Evolutionary conservation across 176 grass and related monocot genomes (phyloP).

Genomic region (Tillandsia leiboldiana): DNA sequence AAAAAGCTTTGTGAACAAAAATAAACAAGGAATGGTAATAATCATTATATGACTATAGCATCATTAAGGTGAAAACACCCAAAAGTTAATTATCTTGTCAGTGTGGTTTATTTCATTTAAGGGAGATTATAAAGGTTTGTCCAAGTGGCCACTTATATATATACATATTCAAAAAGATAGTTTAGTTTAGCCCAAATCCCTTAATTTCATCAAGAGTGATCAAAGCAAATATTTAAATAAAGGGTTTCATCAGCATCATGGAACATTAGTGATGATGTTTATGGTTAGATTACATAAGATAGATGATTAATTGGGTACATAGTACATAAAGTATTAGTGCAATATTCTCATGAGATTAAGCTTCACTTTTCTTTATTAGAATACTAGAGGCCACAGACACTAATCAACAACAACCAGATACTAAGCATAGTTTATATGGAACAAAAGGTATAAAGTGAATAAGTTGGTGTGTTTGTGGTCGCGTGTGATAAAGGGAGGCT

Average conservation of each 20-base stretch:
- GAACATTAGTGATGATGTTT: background rate
- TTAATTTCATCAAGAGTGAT: no score
- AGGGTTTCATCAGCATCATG: background rate
- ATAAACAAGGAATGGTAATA: no score
- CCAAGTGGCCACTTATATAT: no score
- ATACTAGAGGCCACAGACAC: background rate
- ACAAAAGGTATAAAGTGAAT: background rate
- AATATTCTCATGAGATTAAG: background rate
- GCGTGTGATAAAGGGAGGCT: conserved; percentile 7
- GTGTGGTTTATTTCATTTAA: no score
- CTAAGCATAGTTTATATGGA: background rate
- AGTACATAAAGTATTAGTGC: background rate
- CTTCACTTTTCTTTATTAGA: background rate
- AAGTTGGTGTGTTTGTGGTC: conserved; percentile 13
- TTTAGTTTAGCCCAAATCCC: no score
- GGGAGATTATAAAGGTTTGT: no score
- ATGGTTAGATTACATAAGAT: background rate
- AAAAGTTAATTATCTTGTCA: no score
- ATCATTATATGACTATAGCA: no score
- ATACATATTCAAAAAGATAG: no score
- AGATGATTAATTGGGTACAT: background rate
- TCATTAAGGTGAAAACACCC: no score
- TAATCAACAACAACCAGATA: background rate
- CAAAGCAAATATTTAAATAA: background rate
- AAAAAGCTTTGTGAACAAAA: no score